phyloP scores from a whole-genome alignment of 1,139 yeast genomes.

The Pneumocystis canis region DNA sequence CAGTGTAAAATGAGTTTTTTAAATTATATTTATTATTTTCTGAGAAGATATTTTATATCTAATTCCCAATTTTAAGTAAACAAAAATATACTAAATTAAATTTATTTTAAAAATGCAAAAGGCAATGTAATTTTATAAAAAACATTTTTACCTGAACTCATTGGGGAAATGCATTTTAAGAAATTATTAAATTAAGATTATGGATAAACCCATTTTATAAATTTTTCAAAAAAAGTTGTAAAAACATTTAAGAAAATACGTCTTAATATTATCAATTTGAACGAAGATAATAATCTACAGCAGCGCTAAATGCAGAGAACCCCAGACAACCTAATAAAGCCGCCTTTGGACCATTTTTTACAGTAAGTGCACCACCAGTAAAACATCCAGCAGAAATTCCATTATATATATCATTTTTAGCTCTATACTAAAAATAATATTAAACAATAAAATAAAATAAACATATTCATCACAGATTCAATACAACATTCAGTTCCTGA shows the following conservation, averaged over 20 bases:
- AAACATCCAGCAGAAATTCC: constrained; percentile 89
- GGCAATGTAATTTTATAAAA: neutral
- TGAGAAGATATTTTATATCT: neutral
- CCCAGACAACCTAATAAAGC: constrained; percentile 91
- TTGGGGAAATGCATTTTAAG: neutral
- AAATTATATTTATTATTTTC: neutral
- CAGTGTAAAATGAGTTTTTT: neutral
- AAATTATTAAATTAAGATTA: neutral
- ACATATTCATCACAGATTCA: constrained; percentile 31
- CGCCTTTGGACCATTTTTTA: constrained; percentile 87
- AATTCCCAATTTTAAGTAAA: neutral
- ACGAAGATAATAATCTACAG: constrained; percentile 23
- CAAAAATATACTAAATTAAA: neutral
- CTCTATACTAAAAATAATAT: constrained; percentile 35
- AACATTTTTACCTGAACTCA: neutral
- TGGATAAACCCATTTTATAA: neutral
- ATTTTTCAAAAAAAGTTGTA: neutral
- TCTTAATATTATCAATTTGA: neutral
- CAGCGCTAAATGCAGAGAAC: constrained; percentile 90
- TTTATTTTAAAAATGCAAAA: neutral
- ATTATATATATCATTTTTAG: constrained; percentile 83
- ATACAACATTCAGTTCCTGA: constrained; percentile 90
- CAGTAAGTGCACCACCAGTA: constrained; percentile 82
- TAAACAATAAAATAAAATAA: constrained; percentile 4
- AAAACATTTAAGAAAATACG: neutral